These are phyloP conservation scores for Fereydounia khargensis DNA, from an alignment of 1,284 basidiomycete species.

Conservation along the genomic window DNA sequence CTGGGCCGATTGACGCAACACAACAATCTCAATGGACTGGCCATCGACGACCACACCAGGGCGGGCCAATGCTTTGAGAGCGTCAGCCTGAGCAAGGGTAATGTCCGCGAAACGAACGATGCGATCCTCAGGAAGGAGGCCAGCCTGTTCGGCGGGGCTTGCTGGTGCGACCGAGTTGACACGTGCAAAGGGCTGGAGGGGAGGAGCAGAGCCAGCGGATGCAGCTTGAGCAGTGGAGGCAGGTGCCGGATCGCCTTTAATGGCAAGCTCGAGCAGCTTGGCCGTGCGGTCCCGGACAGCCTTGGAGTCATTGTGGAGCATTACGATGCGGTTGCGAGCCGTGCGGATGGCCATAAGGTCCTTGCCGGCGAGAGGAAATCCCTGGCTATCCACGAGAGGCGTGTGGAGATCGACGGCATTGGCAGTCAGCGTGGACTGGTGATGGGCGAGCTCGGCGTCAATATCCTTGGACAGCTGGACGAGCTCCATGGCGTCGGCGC, in stretches of 20 bases:
- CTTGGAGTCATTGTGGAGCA: slow-evolving; percentile 37
- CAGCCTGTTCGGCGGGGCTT: slow-evolving; percentile 31
- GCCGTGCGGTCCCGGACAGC: slow-evolving; percentile 21
- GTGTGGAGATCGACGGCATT: slow-evolving; percentile 32
- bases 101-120: slow-evolving; percentile 23
- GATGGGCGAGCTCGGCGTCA: slow-evolving; percentile 17
- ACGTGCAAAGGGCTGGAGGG: slow-evolving; percentile 13
- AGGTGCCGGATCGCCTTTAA: slow-evolving; percentile 23
- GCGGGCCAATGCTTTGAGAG: slow-evolving; percentile 16
- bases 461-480: slow-evolving; percentile 22
- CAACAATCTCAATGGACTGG: slow-evolving; percentile 3
- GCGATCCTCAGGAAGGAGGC: slow-evolving; percentile 16
- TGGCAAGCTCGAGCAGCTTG: slow-evolving; percentile 27
- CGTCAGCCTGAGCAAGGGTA: slow-evolving; percentile 4
- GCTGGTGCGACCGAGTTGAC: slow-evolving; percentile 30
- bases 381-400: slow-evolving; percentile 32
- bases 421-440: slow-evolving; percentile 12
- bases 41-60: slow-evolving; percentile 25
- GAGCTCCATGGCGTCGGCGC: slow-evolving; percentile 17
- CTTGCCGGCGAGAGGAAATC: slow-evolving; percentile 37
- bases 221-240: neutral
- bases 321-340: slow-evolving; percentile 29
- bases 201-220: neutral
- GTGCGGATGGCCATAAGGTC: slow-evolving; percentile 39
- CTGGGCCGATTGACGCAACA: slow-evolving; percentile 1